Evolutionary conservation across 768 basidiomycete species (phyloP), one percentile per base, ranked within the genome.

Genomic region (Tephrocybe sp.): DNA sequence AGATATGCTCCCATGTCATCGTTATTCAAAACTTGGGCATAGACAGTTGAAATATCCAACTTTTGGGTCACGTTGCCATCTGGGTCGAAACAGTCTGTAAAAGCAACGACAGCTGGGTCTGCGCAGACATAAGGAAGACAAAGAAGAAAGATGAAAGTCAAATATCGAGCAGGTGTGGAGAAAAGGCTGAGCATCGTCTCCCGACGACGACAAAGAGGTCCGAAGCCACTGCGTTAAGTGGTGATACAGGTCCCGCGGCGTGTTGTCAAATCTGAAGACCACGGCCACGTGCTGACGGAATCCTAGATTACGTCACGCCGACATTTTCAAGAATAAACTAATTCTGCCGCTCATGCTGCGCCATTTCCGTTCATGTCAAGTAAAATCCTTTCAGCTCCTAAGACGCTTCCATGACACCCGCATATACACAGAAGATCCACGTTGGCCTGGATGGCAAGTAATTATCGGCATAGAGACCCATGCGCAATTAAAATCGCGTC

Each of bases 381-480:
- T 51, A 49, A 46, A 45, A 46, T 47, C 48, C 26, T 39, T 57
- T 40, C 49, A 55, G 57, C 57, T 46, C 40, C 61, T 48, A 14
- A 55, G 60, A 43, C 48, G 35, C 17, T 72, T 72, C 52, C 69
- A 73, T 58, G 64, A 72, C 39, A 52, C 63, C 5, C 64, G 72
- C 12, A 48, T 45, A 32, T 64, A 68, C 57, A 56, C 59, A 40
- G 68, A 71, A 38, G 76, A 78, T 53, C 45, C 62, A 35, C 68
- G 86, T 44, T 90, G 89, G 89, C 87, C 85, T 13, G 92, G 85
- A 17, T 98, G 92, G 91, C 78, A 87, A 56, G 85, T 97, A 16
- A 74, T 96, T 35, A 83, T 98, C 30, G 97, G 97, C 13, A 85
- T 99, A 41, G 97, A 99, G 63, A 90, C 96, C 5, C 97, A 98